Conservation (phyloP, 2,329 filamentous ascomycete species). For the Tolypocladium inflatum region DNA sequence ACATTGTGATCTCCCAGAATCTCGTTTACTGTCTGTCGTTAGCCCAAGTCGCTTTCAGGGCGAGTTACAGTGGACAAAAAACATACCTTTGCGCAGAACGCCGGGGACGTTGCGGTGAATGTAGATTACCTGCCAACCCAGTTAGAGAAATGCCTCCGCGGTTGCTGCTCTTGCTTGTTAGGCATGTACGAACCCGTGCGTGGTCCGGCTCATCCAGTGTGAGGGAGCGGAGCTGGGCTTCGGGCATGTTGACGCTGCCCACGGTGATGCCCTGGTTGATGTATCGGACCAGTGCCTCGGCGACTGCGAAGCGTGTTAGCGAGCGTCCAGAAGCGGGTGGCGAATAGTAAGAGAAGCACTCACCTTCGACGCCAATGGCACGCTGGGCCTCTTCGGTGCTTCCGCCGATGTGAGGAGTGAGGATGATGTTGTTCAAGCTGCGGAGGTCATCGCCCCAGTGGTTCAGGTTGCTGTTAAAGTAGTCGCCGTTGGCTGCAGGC, state of each 20-base stretch:
- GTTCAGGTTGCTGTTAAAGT: conserved; percentile 82
- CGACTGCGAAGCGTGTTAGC: conserved; percentile 40
- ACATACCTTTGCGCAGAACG: conserved; percentile 69
- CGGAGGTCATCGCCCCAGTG: conserved; percentile 78
- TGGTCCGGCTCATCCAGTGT: conserved; percentile 84
- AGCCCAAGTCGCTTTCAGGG: background rate
- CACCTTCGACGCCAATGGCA: conserved; percentile 83
- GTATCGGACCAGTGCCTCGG: conserved; percentile 79
- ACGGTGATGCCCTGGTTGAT: conserved; percentile 91
- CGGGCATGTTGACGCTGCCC: conserved; percentile 94
- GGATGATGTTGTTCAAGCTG: conserved; percentile 79
- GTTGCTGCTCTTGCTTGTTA: background rate
- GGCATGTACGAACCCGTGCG: conserved; percentile 53
- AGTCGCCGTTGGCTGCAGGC: conserved; percentile 87
- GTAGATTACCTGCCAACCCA: conserved; percentile 60
- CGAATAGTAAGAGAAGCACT: conserved; percentile 2
- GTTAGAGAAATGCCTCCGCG: background rate
- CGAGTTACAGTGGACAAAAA: background rate
- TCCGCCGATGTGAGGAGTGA: conserved; percentile 94
- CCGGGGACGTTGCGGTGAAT: conserved; percentile 96
- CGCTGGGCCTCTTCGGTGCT: conserved; percentile 96
- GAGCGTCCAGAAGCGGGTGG: background rate
- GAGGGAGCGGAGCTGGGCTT: conserved; percentile 80
- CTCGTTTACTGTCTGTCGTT: conserved; percentile 62
- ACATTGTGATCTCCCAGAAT: conserved; percentile 94